phyloP scores from a whole-genome alignment of 768 basidiomycete species.

The Rhizopogon roseolus region DNA sequence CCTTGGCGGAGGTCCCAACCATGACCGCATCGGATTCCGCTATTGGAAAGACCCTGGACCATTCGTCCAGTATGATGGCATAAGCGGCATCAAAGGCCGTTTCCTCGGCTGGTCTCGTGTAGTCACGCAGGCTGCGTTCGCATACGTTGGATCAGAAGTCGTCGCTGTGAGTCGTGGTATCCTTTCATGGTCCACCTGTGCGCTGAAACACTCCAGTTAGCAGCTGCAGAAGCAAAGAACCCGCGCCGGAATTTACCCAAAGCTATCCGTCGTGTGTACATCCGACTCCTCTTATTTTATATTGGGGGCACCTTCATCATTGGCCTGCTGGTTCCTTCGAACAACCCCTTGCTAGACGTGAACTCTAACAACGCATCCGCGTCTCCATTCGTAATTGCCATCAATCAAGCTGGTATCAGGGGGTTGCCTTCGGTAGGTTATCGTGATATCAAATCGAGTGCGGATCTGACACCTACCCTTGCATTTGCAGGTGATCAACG shows the following conservation, averaged over 20 bases:
- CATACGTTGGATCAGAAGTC: slow-evolving; percentile 54
- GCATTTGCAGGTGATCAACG: slow-evolving; percentile 31
- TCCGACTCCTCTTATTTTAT: slow-evolving; percentile 33
- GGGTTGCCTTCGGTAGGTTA: slow-evolving; percentile 42
- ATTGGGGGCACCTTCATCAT: slow-evolving; percentile 40
- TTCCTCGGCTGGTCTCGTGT: slow-evolving; percentile 51
- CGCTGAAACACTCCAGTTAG: slow-evolving; percentile 20
- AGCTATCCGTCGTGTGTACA: slow-evolving; percentile 41
- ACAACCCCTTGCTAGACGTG: slow-evolving; percentile 36
- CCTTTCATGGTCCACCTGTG: not conserved
- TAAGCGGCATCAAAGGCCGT: slow-evolving; percentile 40
- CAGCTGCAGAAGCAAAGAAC: slow-evolving; percentile 48
- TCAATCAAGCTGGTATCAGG: slow-evolving; percentile 51
- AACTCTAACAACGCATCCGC: slow-evolving; percentile 35
- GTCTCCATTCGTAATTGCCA: slow-evolving; percentile 57
- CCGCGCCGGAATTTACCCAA: slow-evolving; percentile 40
- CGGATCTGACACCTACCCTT: not conserved
- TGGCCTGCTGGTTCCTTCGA: slow-evolving; percentile 45
- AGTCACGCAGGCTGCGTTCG: slow-evolving; percentile 55
- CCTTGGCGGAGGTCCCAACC: slow-evolving; percentile 53
- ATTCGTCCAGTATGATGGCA: slow-evolving; percentile 38
- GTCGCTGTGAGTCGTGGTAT: slow-evolving; percentile 29
- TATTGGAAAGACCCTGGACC: slow-evolving; percentile 55
- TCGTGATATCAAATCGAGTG: not conserved
- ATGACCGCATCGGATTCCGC: slow-evolving; percentile 45